These are phyloP conservation scores for Chlamydomonas eustigma DNA, from an alignment of 139 green algal genomes.

Conservation along the genomic window DNA sequence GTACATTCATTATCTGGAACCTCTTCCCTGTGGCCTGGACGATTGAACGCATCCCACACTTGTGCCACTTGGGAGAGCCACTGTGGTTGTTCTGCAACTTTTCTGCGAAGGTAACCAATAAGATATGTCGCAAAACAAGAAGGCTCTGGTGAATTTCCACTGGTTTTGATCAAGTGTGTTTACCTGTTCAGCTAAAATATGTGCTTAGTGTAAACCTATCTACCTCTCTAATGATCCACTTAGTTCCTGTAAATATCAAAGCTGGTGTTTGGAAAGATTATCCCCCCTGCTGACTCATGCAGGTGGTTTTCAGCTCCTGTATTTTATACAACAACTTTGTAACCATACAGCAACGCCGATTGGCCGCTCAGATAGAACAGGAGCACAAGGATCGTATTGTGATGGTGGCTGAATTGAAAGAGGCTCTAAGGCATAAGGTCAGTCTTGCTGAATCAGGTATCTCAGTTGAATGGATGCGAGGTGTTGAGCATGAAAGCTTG, in stretches of 20 bases:
- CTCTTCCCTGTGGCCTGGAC: conserved; percentile 26
- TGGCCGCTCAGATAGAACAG: conserved; percentile 18
- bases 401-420: conserved; percentile 10
- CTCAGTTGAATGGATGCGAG: too few species aligned
- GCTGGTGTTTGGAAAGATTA: too few species aligned
- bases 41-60: neutral
- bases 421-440: conserved; percentile 2
- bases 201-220: too few species aligned
- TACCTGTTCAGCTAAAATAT: too few species aligned
- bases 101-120: conserved; percentile 24
- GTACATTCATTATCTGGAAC: conserved; percentile 20
- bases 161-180: too few species aligned
- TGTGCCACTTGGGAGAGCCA: conserved; percentile 2
- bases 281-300: neutral
- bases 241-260: too few species aligned
- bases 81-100: conserved; percentile 27
- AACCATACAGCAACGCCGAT: conserved; percentile 21
- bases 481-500: too few species aligned
- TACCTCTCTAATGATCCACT: too few species aligned
- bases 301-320: conserved; percentile 26
- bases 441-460: neutral
- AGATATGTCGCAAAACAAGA: too few species aligned
- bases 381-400: conserved; percentile 23
- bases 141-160: too few species aligned
- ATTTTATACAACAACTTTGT: conserved; percentile 36